A percentile compares a stretch with the other conserved stretches of the same genome.
These are phyloP conservation scores for Penicillium sp. DNA, from an alignment of 2,329 filamentous ascomycete genomes.

Conservation along the genomic window DNA sequence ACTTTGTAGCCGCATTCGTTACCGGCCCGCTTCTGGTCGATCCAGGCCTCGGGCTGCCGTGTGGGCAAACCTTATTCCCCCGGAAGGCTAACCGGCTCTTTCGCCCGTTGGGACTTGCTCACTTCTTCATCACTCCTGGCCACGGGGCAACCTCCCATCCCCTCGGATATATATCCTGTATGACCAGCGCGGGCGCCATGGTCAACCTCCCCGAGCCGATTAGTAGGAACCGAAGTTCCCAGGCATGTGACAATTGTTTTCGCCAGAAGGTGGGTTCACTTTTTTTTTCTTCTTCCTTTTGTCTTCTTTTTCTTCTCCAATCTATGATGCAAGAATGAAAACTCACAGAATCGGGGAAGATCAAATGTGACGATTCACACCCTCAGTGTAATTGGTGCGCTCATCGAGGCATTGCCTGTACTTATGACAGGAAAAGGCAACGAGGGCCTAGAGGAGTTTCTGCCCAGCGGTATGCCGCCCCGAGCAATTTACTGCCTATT, in stretches of 20 bases:
- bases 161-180: background rate
- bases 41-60: background rate
- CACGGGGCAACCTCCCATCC: background rate
- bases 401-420: constrained; percentile 6
- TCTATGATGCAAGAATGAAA: background rate
- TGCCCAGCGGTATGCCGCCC: background rate
- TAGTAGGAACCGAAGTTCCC: background rate
- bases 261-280: constrained; percentile 1
- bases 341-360: background rate
- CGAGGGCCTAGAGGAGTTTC: constrained; percentile 2
- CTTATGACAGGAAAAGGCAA: constrained; percentile 7
- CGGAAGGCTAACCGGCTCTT: background rate
- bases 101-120: background rate
- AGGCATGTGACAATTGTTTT: constrained; percentile 9
- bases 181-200: background rate
- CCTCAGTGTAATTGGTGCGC: constrained; percentile 6
- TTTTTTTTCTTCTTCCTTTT: background rate
- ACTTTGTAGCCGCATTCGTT: background rate
- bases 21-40: constrained; percentile 1
- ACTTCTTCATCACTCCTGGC: background rate
- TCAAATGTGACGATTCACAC: constrained; percentile 6
- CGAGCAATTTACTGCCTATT: background rate
- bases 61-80: background rate
- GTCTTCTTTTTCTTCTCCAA: too few species aligned
- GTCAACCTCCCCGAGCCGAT: background rate